phyloP scores from a whole-genome alignment of 1,284 basidiomycete species.

The Cystobasidium pallidum region DNA sequence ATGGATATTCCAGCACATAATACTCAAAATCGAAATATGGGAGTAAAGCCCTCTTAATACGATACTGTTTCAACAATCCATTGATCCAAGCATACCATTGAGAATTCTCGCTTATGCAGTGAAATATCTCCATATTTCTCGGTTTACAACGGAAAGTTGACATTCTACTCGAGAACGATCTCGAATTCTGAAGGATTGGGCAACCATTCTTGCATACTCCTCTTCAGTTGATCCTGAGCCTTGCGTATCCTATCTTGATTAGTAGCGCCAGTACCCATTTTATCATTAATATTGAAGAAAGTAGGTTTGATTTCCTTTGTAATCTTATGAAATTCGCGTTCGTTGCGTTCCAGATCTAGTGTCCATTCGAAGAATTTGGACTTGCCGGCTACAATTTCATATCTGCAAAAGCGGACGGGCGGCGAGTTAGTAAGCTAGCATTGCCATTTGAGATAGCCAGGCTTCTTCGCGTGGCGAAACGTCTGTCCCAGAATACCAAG shows the following conservation, averaged over 20 bases:
- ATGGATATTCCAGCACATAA: too few species aligned
- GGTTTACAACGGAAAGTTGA: background rate
- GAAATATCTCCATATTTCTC: too few species aligned
- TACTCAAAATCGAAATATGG: too few species aligned
- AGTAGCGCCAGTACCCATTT: slow-evolving; percentile 10
- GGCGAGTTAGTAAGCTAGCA: too few species aligned
- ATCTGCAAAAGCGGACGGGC: background rate
- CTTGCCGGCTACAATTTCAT: slow-evolving; percentile 13
- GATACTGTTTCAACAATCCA: too few species aligned
- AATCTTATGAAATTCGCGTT: background rate
- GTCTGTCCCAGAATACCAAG: too few species aligned
- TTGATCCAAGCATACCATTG: too few species aligned
- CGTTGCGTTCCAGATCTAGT: slow-evolving; percentile 5
- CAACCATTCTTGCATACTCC: slow-evolving; percentile 17
- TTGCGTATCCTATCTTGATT: background rate
- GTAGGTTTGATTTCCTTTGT: slow-evolving; percentile 10
- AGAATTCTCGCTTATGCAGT: too few species aligned
- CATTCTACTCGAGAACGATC: background rate
- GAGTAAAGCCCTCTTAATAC: too few species aligned
- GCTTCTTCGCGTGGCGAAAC: too few species aligned
- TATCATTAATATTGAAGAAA: slow-evolving; percentile 39
- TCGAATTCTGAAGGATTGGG: slow-evolving; percentile 35
- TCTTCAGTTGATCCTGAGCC: slow-evolving; percentile 20
- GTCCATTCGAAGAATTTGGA: slow-evolving; percentile 31
- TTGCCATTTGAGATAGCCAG: too few species aligned